Percentiles rank a stretch among this genome's conserved stretches.
phyloP scores from a whole-genome alignment of 257 asterid genomes.

The Solanum gandarillasii region DNA sequence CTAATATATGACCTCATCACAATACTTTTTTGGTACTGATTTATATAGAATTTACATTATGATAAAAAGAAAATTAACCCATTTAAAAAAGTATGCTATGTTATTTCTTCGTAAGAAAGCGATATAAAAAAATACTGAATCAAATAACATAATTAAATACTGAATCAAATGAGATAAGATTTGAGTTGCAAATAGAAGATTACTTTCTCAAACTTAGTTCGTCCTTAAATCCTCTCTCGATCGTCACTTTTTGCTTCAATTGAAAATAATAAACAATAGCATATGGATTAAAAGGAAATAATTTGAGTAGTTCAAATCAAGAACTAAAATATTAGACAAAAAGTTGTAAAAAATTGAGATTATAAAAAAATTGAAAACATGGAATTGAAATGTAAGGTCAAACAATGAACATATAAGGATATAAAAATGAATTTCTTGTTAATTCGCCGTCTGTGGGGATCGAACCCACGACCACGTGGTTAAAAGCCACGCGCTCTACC shows the following conservation, averaged over 20 bases:
- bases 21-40: not conserved
- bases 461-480: constrained; percentile 99
- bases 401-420: not conserved
- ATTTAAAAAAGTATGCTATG: not conserved
- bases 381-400: too few species aligned
- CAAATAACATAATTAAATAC: not conserved
- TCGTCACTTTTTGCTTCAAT: not conserved
- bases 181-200: not conserved
- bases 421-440: not conserved
- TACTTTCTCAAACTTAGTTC: not conserved
- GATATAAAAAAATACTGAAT: too few species aligned
- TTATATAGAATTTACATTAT: not conserved
- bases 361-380: too few species aligned
- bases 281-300: too few species aligned
- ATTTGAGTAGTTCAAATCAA: too few species aligned
- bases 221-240: too few species aligned
- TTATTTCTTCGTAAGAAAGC: not conserved
- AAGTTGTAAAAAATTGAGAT: too few species aligned
- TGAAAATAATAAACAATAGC: not conserved
- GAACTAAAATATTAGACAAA: too few species aligned
- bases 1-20: not conserved
- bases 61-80: not conserved
- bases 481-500: constrained; percentile 99
- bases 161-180: not conserved
- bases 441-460: constrained; percentile 83